Evolutionary conservation across 1,284 basidiomycete genomes (phyloP).

Genomic region (Exobasidium cylindrosporum): DNA sequence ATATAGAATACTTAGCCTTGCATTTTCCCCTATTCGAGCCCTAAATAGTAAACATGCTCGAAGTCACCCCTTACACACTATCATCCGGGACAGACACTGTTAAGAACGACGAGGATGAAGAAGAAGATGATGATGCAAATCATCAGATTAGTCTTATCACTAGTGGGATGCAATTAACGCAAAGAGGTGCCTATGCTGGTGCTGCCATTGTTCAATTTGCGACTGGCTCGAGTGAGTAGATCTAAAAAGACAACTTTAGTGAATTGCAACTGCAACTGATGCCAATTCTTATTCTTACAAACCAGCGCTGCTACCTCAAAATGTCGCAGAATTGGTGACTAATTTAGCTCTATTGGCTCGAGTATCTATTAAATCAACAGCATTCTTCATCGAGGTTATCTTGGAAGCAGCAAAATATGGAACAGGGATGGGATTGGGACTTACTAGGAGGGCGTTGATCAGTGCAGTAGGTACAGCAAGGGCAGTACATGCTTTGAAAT

Average conservation of each 20-base stretch:
- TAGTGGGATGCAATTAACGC: background rate
- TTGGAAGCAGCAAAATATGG: conserved; percentile 37
- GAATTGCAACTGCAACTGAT: no score
- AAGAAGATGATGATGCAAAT: background rate
- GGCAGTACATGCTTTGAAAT: conserved; percentile 30
- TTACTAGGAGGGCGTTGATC: conserved; percentile 42
- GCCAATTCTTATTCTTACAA: conserved; percentile 6
- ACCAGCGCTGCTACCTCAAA: conserved; percentile 38
- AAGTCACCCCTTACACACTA: no score
- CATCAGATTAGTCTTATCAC: background rate
- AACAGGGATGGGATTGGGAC: conserved; percentile 35
- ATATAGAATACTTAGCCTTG: no score
- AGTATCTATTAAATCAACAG: conserved; percentile 41
- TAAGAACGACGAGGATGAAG: background rate
- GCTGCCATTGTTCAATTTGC: conserved; percentile 38
- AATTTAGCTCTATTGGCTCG: conserved; percentile 36
- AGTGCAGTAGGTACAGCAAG: conserved; percentile 37
- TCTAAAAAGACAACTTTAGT: no score
- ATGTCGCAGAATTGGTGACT: conserved; percentile 41
- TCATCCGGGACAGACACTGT: no score
- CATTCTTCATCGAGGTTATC: conserved; percentile 47
- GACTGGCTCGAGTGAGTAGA: conserved; percentile 17
- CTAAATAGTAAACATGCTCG: no score
- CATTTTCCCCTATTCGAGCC: no score
- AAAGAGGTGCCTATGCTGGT: conserved; percentile 18